Base-by-base conservation (phyloP, 495 filamentous ascomycete species). In the Cercophora newfieldiana region DNA sequence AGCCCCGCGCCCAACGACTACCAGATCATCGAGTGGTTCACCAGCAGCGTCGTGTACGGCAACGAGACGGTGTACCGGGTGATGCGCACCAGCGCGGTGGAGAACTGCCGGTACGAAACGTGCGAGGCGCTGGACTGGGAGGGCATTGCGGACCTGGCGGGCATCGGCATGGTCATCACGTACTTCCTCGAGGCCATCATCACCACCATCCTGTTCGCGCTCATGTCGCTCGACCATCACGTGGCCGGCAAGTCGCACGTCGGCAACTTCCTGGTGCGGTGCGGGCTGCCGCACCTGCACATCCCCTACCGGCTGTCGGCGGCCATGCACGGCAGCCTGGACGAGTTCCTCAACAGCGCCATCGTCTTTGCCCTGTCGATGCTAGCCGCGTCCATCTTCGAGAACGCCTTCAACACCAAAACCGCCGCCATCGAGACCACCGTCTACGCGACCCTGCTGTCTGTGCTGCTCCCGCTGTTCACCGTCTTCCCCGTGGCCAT, bases 11-110 rank as follows among this genome's bases (percentile, higher is more conserved):
- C 57, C 12, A 37, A 28, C 1, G 57, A 59, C 57, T 59, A 37
- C 57, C 57, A 59, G 25, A 59, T 59, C 57, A 12, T 59, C 19
- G 57, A 59, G 19, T 59, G 57, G 57, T 59, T 59, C 57, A 59
- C 57, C 2, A 25, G 19, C 31, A 31, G 44, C 28, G 57, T 44
- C 16, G 31, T 47, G 7, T 47, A 59, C 31, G 31, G 31, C 57
- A 59, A 59, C n/a, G 29, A 59, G 57, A 59, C 57, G 16, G 16
- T 59, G 14, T 59, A 59, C 57, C 6, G 1, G 7, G 16, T 19
- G 4, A 59, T 59, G 57, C 29, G 29, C 26, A 18, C 18, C 16
- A 47, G 18, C 57, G 57, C 57, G 12, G 31, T 59, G 29, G 18
- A 22, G 19, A 22, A 59, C 16, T 59, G 57, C 57, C 29, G 57